These are phyloP conservation scores for Aphanomyces cochlioides DNA, from an alignment of 352 stramenopile genomes.

Conservation along the genomic window DNA sequence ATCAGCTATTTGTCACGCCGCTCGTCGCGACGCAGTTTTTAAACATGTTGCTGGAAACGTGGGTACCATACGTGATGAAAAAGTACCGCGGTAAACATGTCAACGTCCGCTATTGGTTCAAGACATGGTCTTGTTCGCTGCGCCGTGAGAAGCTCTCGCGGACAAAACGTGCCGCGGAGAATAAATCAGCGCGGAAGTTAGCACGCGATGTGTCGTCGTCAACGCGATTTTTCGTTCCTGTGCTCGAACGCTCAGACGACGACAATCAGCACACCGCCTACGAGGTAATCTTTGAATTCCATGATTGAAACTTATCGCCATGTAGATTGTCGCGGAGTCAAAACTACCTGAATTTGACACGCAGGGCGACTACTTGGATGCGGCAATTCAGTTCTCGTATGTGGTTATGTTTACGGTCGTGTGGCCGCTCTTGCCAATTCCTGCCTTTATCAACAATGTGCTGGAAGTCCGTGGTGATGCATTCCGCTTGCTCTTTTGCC, in stretches of 20 bases:
- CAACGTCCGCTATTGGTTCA: slow-evolving; percentile 26
- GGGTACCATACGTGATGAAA: slow-evolving; percentile 33
- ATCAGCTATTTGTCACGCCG: slow-evolving; percentile 38
- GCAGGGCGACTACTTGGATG: slow-evolving; percentile 32
- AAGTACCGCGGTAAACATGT: slow-evolving; percentile 28
- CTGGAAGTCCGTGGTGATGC: slow-evolving; percentile 32
- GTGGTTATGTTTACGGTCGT: slow-evolving; percentile 38
- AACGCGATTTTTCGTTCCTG: slow-evolving; percentile 28
- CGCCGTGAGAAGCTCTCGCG: slow-evolving; percentile 20
- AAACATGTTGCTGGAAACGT: slow-evolving; percentile 35
- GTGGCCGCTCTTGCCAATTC: slow-evolving; percentile 34
- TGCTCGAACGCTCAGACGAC: slow-evolving; percentile 29
- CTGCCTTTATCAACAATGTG: slow-evolving; percentile 32
- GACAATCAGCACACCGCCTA: slow-evolving; percentile 33
- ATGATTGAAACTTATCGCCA: neutral
- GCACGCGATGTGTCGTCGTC: slow-evolving; percentile 18
- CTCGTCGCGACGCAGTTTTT: slow-evolving; percentile 36
- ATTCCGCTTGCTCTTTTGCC: slow-evolving; percentile 32
- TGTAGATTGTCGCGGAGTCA: slow-evolving; percentile 33
- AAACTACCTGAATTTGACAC: slow-evolving; percentile 32
- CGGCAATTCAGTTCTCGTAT: slow-evolving; percentile 36
- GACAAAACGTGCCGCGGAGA: neutral
- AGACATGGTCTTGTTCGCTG: slow-evolving; percentile 26
- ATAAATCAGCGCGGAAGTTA: slow-evolving; percentile 30
- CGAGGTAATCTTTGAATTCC: slow-evolving; percentile 11